phyloP scores from a whole-genome alignment of 2,329 filamentous ascomycete genomes.

The Cordyceps cateniannulata region DNA sequence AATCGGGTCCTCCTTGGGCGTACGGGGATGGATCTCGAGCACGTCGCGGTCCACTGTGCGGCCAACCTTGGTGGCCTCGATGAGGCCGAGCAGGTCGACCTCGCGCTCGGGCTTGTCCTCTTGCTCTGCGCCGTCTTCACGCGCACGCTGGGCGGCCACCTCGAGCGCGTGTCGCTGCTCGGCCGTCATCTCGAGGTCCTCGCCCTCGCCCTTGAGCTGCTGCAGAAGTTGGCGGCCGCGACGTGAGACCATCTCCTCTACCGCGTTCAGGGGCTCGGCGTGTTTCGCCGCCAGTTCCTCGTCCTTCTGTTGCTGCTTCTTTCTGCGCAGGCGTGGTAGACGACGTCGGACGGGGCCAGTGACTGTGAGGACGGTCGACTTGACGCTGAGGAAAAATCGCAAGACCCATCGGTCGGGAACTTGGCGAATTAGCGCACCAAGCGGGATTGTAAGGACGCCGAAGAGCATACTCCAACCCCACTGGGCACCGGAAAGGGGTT shows the following conservation, averaged over 20 bases:
- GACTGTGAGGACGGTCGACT: conserved; percentile 15
- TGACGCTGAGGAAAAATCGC: conserved; percentile 21
- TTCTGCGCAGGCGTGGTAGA: conserved; percentile 19
- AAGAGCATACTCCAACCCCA: conserved; percentile 67
- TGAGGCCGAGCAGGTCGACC: conserved; percentile 26
- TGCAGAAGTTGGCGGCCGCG: conserved; percentile 11
- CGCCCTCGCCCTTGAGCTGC: conserved; percentile 13
- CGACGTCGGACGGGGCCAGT: conserved; percentile 19
- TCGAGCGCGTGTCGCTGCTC: conserved; percentile 18
- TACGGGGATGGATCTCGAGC: conserved; percentile 35
- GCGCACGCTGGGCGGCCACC: conserved; percentile 8
- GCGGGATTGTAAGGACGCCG: conserved; percentile 59
- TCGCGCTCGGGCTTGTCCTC: conserved; percentile 13
- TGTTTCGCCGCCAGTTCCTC: conserved; percentile 16
- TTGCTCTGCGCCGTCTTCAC: conserved; percentile 6
- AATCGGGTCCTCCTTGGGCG: conserved; percentile 33
- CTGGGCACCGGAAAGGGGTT: conserved; percentile 53
- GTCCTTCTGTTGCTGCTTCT: conserved; percentile 16
- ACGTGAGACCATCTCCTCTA: conserved; percentile 19
- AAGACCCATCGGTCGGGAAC: conserved; percentile 31
- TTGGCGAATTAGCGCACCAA: conserved; percentile 41
- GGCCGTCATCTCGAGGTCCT: conserved; percentile 17
- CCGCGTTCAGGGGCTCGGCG: conserved; percentile 12
- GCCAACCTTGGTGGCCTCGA: conserved; percentile 26
- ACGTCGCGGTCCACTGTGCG: conserved; percentile 21